phyloP scores from a whole-genome alignment of 2,329 filamentous ascomycete genomes.

The Anthostomella pinea region DNA sequence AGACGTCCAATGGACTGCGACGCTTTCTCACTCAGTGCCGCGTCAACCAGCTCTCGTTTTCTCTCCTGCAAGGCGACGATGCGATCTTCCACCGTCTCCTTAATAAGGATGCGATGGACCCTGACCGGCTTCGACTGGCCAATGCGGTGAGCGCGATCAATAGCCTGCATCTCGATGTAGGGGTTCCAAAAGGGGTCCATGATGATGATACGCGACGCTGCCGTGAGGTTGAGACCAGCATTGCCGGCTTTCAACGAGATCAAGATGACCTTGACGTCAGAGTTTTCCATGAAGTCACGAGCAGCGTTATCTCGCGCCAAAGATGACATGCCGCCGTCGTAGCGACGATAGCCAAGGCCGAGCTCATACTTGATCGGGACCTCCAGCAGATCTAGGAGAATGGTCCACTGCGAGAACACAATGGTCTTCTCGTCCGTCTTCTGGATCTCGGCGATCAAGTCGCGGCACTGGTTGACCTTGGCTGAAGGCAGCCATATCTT shows the following conservation, averaged over 20 bases:
- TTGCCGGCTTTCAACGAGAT: constrained; percentile 80
- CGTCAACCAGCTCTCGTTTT: constrained; percentile 74
- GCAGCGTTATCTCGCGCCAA: constrained; percentile 65
- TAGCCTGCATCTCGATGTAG: constrained; percentile 86
- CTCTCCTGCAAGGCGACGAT: constrained; percentile 76
- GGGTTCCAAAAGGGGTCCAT: constrained; percentile 96
- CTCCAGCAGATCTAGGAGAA: constrained; percentile 73
- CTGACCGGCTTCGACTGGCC: constrained; percentile 72
- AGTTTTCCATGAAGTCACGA: constrained; percentile 59
- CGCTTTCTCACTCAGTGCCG: constrained; percentile 75
- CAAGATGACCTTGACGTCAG: constrained; percentile 65
- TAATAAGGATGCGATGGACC: constrained; percentile 76
- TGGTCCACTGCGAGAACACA: constrained; percentile 80
- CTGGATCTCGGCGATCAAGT: constrained; percentile 54
- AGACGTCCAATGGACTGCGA: constrained; percentile 65
- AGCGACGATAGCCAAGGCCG: constrained; percentile 60
- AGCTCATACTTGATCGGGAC: constrained; percentile 59
- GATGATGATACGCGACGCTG: constrained; percentile 82
- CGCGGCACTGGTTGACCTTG: constrained; percentile 68
- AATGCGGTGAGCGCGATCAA: constrained; percentile 86
- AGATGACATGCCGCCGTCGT: constrained; percentile 73
- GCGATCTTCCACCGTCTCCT: constrained; percentile 81
- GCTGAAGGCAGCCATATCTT: constrained; percentile 72
- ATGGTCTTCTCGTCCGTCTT: constrained; percentile 68
- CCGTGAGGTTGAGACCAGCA: constrained; percentile 80